These are phyloP conservation scores for Picea glauca DNA, from an alignment of 75 land plant species.

Conservation along the genomic window DNA sequence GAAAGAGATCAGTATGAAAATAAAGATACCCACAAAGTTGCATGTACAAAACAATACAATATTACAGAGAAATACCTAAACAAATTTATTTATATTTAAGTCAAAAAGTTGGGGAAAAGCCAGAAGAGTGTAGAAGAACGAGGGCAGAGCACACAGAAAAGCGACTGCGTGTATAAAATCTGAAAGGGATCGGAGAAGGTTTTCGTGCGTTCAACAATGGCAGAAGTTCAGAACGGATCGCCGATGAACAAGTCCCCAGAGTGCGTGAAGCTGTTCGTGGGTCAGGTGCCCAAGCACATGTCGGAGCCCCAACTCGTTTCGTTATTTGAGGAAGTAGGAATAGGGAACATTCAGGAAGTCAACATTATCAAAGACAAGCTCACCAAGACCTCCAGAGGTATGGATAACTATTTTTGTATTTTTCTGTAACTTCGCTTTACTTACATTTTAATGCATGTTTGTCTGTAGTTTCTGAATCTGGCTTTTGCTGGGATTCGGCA, in stretches of 20 bases:
- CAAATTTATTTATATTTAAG: not conserved
- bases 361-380: slow-evolving; percentile 88
- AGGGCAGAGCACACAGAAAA: not conserved
- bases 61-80: not conserved
- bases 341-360: slow-evolving; percentile 72
- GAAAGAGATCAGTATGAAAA: too few relatives aligned
- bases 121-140: not conserved
- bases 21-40: not conserved
- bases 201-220: not conserved
- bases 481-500: not conserved
- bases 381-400: slow-evolving; percentile 87
- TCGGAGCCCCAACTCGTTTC: slow-evolving; percentile 72
- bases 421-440: not conserved
- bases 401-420: not conserved
- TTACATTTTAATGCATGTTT: not conserved
- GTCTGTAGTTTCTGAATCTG: not conserved
- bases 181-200: not conserved
- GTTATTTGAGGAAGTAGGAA: slow-evolving; percentile 68
- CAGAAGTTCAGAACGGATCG: slow-evolving; percentile 6
- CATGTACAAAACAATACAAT: not conserved
- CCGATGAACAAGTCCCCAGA: slow-evolving; percentile 24
- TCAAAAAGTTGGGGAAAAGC: not conserved
- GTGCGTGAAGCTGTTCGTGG: slow-evolving; percentile 91
- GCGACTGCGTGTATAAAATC: not conserved
- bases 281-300: slow-evolving; percentile 94